Evolutionary conservation across 2,329 filamentous ascomycete species (phyloP).

Genomic region (Botrytis paeoniae): DNA sequence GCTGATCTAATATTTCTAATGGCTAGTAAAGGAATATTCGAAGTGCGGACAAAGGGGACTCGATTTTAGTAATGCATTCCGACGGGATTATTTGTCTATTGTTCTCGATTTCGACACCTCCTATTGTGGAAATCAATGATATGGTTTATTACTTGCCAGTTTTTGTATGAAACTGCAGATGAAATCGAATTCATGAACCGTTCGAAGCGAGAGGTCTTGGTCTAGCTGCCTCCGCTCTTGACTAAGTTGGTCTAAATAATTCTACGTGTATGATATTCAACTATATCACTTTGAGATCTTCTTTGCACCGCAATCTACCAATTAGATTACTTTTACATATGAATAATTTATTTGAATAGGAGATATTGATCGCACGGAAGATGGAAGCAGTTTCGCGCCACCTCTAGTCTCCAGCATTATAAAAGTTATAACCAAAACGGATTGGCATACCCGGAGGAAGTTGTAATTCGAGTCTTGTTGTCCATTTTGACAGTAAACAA

Average conservation of each 20-base stretch:
- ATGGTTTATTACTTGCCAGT: rapidly evolving
- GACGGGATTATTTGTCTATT: background rate
- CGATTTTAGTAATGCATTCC: background rate
- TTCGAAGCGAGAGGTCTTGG: background rate
- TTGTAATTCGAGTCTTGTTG: background rate
- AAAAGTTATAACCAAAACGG: background rate
- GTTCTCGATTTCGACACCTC: background rate
- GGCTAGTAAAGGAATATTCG: rapidly evolving
- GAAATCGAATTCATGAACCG: background rate
- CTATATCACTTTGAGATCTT: background rate
- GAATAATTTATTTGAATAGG: no score
- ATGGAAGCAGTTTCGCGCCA: background rate
- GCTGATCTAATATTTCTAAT: background rate
- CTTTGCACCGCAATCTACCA: rapidly evolving
- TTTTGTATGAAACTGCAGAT: background rate
- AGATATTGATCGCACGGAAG: rapidly evolving
- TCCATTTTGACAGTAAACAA: background rate
- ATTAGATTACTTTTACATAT: no score
- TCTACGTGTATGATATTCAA: background rate
- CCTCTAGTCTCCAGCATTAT: background rate
- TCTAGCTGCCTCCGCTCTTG: background rate
- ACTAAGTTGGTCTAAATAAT: background rate
- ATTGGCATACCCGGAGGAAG: background rate
- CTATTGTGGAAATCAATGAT: background rate
- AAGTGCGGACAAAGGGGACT: background rate